Percentiles rank a stretch among this genome's conserved stretches.
Conservation (phyloP, 163 green algal genomes). For the Chlamydomonas reinhardtii region DNA sequence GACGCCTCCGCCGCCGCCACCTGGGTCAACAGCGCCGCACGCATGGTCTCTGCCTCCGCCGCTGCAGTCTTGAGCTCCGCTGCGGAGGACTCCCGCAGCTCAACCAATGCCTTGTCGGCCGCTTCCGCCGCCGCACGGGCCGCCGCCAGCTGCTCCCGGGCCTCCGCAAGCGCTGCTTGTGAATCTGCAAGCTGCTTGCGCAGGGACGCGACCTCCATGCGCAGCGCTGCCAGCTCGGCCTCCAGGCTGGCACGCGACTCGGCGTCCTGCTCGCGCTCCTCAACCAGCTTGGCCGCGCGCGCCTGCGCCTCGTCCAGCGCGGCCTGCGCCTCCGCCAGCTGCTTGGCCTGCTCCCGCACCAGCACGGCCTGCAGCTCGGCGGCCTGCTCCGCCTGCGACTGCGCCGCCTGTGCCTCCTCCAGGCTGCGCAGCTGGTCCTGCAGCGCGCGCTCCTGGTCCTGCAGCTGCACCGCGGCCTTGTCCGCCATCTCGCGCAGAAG, state of each 20-base stretch:
- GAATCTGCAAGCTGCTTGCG: background rate
- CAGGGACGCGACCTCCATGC: background rate
- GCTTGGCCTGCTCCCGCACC: background rate
- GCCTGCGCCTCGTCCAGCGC: conserved; percentile 7
- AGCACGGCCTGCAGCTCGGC: background rate
- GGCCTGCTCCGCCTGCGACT: background rate
- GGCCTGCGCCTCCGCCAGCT: background rate
- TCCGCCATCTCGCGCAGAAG: conserved; percentile 48
- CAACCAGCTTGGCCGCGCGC: background rate
- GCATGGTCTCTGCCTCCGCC: background rate
- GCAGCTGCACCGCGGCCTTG: background rate
- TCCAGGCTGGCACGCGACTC: background rate
- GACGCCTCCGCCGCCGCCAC: no score
- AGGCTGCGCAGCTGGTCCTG: conserved; percentile 5
- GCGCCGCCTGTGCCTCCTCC: background rate
- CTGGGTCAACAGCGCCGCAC: background rate
- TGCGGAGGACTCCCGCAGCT: conserved; percentile 3
- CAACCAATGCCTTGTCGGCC: conserved; percentile 42
- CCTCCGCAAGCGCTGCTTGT: background rate
- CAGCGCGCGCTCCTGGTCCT: background rate
- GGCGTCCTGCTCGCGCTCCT: no score
- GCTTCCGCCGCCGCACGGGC: conserved; percentile 23
- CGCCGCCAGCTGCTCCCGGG: background rate
- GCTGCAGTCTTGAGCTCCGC: background rate
- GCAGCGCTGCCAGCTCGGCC: background rate